Evolutionary conservation across 2,329 filamentous ascomycete genomes (phyloP).

Genomic region (Trichophyton rubrum): DNA sequence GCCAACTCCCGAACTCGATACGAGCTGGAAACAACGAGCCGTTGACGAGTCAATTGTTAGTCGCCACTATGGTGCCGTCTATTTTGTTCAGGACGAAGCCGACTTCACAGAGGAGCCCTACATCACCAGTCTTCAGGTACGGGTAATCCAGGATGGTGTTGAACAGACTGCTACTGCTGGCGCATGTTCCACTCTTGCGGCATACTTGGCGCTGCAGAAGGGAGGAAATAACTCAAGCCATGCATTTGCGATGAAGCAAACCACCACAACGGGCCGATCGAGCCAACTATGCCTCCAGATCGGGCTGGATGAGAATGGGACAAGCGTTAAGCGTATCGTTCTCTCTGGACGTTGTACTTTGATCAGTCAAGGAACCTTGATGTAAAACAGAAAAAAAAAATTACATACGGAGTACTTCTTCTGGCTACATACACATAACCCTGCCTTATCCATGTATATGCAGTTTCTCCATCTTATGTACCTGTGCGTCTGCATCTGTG

Average conservation of each 20-base stretch:
- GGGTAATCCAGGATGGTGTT: slow-evolving; percentile 21
- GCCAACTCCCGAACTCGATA: slow-evolving; percentile 20
- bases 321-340: slow-evolving; percentile 12
- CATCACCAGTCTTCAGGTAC: slow-evolving; percentile 20
- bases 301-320: slow-evolving; percentile 25
- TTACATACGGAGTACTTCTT: background rate
- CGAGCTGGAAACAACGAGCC: slow-evolving; percentile 16
- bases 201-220: slow-evolving; percentile 34
- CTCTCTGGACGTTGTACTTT: slow-evolving; percentile 14
- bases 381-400: slow-evolving; percentile 3
- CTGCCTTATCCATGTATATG: background rate
- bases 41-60: background rate
- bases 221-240: slow-evolving; percentile 20
- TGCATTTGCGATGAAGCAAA: slow-evolving; percentile 36
- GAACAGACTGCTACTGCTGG: slow-evolving; percentile 43
- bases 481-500: background rate
- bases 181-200: slow-evolving; percentile 37
- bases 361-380: slow-evolving; percentile 14
- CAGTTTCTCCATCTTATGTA: background rate
- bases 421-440: background rate
- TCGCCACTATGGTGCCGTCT: slow-evolving; percentile 22
- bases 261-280: slow-evolving; percentile 40
- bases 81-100: slow-evolving; percentile 19
- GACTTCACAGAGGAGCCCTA: slow-evolving; percentile 18
- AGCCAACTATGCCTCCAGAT: slow-evolving; percentile 40